Evolutionary conservation across 2,329 filamentous ascomycete genomes (phyloP).

Genomic region (Aureobasidium zeae): DNA sequence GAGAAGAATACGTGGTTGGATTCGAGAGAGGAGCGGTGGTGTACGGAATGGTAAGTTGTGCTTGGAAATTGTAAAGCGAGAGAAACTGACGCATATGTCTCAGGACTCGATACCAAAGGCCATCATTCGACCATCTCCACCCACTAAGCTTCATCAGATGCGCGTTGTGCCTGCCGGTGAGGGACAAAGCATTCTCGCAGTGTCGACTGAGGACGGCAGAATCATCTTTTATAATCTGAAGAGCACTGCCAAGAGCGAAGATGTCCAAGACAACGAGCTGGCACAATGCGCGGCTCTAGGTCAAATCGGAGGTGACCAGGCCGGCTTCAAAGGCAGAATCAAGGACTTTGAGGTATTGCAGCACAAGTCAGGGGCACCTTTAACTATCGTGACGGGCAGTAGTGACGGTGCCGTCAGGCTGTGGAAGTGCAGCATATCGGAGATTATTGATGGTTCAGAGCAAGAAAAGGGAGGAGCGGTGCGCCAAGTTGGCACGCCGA

Average conservation of each 20-base stretch:
- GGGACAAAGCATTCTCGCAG: conserved; percentile 49
- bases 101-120: conserved; percentile 69
- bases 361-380: conserved; percentile 30
- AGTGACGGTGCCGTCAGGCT: conserved; percentile 80
- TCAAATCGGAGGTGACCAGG: conserved; percentile 65
- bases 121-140: conserved; percentile 56
- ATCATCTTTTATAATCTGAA: conserved; percentile 73
- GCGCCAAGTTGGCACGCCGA: conserved; percentile 52
- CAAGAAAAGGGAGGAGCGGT: conserved; percentile 18
- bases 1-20: conserved; percentile 77
- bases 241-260: conserved; percentile 33
- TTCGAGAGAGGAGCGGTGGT: conserved; percentile 81
- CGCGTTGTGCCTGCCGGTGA: conserved; percentile 51
- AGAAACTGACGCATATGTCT: not conserved
- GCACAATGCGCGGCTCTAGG: conserved; percentile 48
- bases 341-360: conserved; percentile 75
- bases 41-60: conserved; percentile 60
- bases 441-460: not conserved
- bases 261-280: conserved; percentile 34
- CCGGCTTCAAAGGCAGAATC: conserved; percentile 59
- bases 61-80: conserved; percentile 9
- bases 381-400: conserved; percentile 61
- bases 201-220: conserved; percentile 85
- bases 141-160: conserved; percentile 77
- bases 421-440: conserved; percentile 49